These are phyloP conservation scores for Anethum foeniculum DNA, from an alignment of 140 eudicot genomes.

Conservation along the genomic window DNA sequence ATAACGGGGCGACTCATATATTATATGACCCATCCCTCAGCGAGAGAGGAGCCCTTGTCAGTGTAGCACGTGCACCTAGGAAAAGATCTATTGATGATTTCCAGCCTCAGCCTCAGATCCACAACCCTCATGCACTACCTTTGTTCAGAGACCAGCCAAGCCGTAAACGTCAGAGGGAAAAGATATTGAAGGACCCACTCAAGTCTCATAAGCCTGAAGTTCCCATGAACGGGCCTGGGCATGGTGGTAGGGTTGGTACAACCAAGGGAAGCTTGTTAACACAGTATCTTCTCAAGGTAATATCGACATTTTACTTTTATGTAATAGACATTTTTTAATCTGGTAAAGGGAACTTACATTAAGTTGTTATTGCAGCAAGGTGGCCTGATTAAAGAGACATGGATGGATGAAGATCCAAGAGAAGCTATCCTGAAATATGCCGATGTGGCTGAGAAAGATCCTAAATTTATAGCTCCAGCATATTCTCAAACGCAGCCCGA, in stretches of 20 bases:
- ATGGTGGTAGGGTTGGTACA: constrained; percentile 89
- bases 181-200: constrained; percentile 82
- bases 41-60: constrained; percentile 93
- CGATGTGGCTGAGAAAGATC: constrained; percentile 89
- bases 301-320: background rate
- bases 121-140: constrained; percentile 99
- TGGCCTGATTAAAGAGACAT: constrained; percentile 90
- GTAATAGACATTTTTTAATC: background rate
- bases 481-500: constrained; percentile 88
- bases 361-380: constrained; percentile 68
- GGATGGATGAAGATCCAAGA: constrained; percentile 99
- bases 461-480: constrained; percentile 91
- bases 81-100: constrained; percentile 89
- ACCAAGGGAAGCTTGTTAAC: constrained; percentile 94
- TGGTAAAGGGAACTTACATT: constrained; percentile 11
- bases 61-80: constrained; percentile 98
- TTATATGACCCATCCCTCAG: constrained; percentile 92
- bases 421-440: constrained; percentile 96
- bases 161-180: constrained; percentile 94
- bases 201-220: constrained; percentile 95
- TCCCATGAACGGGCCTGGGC: constrained; percentile 89
- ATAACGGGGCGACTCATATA: constrained; percentile 85
- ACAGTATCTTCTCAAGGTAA: constrained; percentile 94
- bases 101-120: constrained; percentile 69
- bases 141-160: constrained; percentile 95